These are phyloP conservation scores for Zalaria sp. DNA, from an alignment of 2,329 filamentous ascomycete genomes.

Conservation along the genomic window DNA sequence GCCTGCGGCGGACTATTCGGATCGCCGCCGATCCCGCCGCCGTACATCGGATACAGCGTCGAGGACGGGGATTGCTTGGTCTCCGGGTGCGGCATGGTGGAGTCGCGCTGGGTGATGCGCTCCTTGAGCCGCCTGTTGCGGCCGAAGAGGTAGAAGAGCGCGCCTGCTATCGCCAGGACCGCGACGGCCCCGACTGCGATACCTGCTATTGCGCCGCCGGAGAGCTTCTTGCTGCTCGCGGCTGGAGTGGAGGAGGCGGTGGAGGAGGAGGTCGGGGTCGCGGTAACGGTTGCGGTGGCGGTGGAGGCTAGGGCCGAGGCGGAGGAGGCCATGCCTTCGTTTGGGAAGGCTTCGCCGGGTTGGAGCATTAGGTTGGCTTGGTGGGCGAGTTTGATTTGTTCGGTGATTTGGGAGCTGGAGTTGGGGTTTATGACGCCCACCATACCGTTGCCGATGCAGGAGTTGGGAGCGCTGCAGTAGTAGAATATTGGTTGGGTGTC, in stretches of 20 bases:
- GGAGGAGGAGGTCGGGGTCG: slow-evolving; percentile 7
- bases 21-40: too few relatives aligned
- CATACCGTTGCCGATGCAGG: slow-evolving; percentile 54
- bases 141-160: slow-evolving; percentile 52
- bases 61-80: not conserved
- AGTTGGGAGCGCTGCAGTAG: slow-evolving; percentile 54
- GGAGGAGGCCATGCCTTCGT: slow-evolving; percentile 17
- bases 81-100: not conserved
- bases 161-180: slow-evolving; percentile 44
- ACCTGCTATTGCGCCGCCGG: slow-evolving; percentile 27
- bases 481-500: slow-evolving; percentile 51
- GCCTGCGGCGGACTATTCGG: not conserved
- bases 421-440: slow-evolving; percentile 60
- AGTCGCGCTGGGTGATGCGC: not conserved
- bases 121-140: slow-evolving; percentile 12
- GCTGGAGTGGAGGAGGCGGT: slow-evolving; percentile 6
- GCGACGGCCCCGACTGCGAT: slow-evolving; percentile 51
- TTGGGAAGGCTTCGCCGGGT: slow-evolving; percentile 25
- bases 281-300: slow-evolving; percentile 8
- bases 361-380: slow-evolving; percentile 17
- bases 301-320: slow-evolving; percentile 10
- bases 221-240: slow-evolving; percentile 12
- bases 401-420: slow-evolving; percentile 11
- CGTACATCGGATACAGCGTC: not conserved
- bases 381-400: slow-evolving; percentile 15